Conservation (phyloP, 2,329 filamentous ascomycete genomes). For the Diaporthe sp. region DNA sequence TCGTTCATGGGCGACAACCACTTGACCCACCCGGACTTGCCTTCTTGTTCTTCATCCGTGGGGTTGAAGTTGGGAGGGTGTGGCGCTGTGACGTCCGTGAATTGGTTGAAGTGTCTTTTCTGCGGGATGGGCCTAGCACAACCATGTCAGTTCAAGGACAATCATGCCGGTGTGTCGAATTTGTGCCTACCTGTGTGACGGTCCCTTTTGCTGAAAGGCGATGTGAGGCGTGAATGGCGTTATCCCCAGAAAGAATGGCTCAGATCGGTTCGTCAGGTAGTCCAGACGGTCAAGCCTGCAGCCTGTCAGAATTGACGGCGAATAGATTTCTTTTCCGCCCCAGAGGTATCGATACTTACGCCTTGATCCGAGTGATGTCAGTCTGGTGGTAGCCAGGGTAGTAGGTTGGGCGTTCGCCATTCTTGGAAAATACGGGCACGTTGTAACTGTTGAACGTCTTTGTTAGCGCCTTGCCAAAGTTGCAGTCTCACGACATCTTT, state of each 20-base stretch:
- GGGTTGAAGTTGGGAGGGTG: conserved; percentile 45
- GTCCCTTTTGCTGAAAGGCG: conserved; percentile 36
- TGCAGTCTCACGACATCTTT: background rate
- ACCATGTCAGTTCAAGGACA: background rate
- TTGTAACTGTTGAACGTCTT: conserved; percentile 40
- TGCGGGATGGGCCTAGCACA: conserved; percentile 36
- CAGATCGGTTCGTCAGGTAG: conserved; percentile 38
- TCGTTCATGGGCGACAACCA: conserved; percentile 41
- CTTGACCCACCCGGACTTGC: conserved; percentile 42
- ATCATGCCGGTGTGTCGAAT: background rate
- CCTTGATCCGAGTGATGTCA: conserved; percentile 45
- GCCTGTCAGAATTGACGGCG: background rate
- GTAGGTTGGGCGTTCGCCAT: conserved; percentile 40
- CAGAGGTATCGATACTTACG: conserved; percentile 28
- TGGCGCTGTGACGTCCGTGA: conserved; percentile 41
- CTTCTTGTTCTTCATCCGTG: conserved; percentile 36
- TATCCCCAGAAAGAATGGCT: conserved; percentile 43
- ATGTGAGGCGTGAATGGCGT: conserved; percentile 43
- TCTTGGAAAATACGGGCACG: conserved; percentile 44
- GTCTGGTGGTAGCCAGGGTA: conserved; percentile 45
- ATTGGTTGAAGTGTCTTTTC: conserved; percentile 40
- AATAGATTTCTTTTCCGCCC: background rate
- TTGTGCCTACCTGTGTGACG: conserved; percentile 34
- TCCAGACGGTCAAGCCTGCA: conserved; percentile 40
- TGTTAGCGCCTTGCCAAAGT: background rate